phyloP scores from a whole-genome alignment of 2,329 filamentous ascomycete species.

The Diaporthe aspalathi region DNA sequence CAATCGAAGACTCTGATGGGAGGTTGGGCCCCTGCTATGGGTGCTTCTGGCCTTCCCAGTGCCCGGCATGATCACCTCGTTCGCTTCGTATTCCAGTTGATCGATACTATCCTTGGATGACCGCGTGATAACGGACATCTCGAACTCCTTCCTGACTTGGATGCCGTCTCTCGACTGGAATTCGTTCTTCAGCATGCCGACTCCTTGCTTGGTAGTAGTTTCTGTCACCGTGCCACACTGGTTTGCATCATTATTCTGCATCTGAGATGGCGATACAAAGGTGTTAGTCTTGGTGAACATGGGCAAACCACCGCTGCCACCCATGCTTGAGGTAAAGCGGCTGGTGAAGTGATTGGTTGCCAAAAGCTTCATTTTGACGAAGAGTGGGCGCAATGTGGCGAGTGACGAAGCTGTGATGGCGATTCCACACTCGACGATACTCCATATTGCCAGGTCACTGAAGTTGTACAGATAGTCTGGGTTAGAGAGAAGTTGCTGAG shows the following conservation, averaged over 20 bases:
- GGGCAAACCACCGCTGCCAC: constrained; percentile 25
- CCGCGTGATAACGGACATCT: constrained; percentile 37
- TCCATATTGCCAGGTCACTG: constrained; percentile 57
- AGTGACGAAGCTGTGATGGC: constrained; percentile 53
- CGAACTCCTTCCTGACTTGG: constrained; percentile 35
- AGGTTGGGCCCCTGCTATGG: constrained; percentile 27
- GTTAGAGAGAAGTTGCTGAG: constrained; percentile 50
- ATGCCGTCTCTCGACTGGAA: constrained; percentile 28
- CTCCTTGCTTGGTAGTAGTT: constrained; percentile 10
- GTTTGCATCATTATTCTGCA: constrained; percentile 20
- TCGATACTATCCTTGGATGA: constrained; percentile 36
- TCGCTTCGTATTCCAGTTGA: constrained; percentile 30
- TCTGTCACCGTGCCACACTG: constrained; percentile 3
- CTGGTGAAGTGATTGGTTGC: constrained; percentile 32
- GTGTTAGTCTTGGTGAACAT: constrained; percentile 35
- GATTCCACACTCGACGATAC: constrained; percentile 55
- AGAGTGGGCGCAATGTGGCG: constrained; percentile 48
- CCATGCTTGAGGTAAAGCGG: constrained; percentile 29
- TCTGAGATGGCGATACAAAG: constrained; percentile 31
- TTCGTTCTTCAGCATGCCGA: background rate
- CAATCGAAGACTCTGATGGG: constrained; percentile 8
- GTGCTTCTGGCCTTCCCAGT: constrained; percentile 12
- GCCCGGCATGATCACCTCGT: constrained; percentile 34
- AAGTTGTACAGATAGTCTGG: constrained; percentile 54
- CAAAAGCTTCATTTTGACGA: constrained; percentile 34